phyloP scores from a whole-genome alignment of 352 stramenopile species.

The Phytophthora aleatoria region DNA sequence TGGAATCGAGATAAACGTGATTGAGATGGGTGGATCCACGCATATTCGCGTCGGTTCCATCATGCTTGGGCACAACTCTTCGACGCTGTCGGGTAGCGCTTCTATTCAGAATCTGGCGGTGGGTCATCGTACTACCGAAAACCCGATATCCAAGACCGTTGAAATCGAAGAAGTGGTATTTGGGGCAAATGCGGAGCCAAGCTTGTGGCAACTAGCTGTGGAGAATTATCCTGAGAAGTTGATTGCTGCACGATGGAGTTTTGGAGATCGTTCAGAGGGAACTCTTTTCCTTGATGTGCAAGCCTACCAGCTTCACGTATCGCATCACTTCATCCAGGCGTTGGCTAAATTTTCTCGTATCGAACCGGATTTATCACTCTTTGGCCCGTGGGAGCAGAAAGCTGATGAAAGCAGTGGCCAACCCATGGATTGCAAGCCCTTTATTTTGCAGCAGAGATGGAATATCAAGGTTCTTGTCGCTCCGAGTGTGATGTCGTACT shows the following conservation, averaged over 20 bases:
- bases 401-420: conserved; percentile 1
- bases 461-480: conserved; percentile 71
- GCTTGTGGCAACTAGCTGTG: conserved; percentile 68
- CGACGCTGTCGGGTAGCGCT: conserved; percentile 37
- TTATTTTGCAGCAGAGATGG: conserved; percentile 29
- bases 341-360: conserved; percentile 35
- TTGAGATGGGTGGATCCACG: conserved; percentile 37
- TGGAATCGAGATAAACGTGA: conserved; percentile 56
- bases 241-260: conserved; percentile 61
- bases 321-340: conserved; percentile 48
- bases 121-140: conserved; percentile 36
- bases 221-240: conserved; percentile 79
- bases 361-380: conserved; percentile 21
- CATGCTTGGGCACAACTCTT: conserved; percentile 32
- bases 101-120: conserved; percentile 69
- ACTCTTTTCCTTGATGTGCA: conserved; percentile 76
- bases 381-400: neutral
- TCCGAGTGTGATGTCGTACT: conserved; percentile 68
- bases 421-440: conserved; percentile 8
- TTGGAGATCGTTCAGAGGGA: conserved; percentile 34
- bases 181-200: conserved; percentile 66
- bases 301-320: conserved; percentile 71
- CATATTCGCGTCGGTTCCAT: conserved; percentile 67
- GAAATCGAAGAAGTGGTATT: conserved; percentile 69
- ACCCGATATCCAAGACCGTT: conserved; percentile 1